These are phyloP conservation scores for Aureobasidium uvarum DNA, from an alignment of 2,329 filamentous ascomycete species.

Conservation along the genomic window DNA sequence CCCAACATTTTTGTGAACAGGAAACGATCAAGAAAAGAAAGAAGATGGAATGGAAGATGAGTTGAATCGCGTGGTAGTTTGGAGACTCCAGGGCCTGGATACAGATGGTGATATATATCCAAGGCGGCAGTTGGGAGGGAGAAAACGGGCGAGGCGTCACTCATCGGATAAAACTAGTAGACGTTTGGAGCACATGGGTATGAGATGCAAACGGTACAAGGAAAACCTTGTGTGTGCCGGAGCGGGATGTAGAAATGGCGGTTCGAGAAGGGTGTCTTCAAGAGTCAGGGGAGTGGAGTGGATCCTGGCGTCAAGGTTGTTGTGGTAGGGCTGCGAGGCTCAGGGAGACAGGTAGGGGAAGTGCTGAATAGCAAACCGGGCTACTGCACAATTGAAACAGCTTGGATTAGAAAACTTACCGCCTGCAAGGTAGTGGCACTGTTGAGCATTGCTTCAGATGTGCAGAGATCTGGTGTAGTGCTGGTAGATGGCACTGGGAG, in stretches of 20 bases:
- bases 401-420: neutral
- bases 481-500: neutral
- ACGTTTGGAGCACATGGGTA: constrained; percentile 18
- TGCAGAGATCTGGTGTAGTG: neutral
- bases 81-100: neutral
- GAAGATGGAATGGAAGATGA: neutral
- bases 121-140: constrained; percentile 11
- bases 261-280: neutral
- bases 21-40: neutral
- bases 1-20: neutral
- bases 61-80: neutral
- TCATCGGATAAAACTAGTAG: constrained; percentile 10
- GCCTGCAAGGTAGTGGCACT: neutral
- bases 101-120: constrained; percentile 3
- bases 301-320: constrained; percentile 37
- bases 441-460: neutral
- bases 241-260: neutral
- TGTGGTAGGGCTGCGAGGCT: constrained; percentile 68
- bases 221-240: neutral
- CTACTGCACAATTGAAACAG: neutral
- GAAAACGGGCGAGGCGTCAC: constrained; percentile 17
- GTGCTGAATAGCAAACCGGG: neutral
- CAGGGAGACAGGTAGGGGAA: constrained; percentile 71
- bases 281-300: neutral
- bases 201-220: neutral